Evolutionary conservation across 495 filamentous ascomycete species (phyloP), one percentile per base, ranked within the genome.

Genomic region (Penicillium roqueforti): DNA sequence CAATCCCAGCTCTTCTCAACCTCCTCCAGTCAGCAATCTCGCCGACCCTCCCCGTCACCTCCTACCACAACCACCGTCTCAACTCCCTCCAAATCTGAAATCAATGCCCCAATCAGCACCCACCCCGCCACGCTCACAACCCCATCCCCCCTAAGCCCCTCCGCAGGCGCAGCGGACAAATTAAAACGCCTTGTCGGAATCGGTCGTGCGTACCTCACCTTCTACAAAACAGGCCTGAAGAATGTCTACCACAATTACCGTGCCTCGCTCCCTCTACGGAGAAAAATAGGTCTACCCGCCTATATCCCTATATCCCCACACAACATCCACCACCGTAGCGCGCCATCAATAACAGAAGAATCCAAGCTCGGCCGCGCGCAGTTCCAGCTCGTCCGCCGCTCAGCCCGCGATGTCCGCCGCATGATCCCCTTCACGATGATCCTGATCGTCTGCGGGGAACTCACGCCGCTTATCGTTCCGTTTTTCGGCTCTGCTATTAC

Each of bases 181-280:
- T 23, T 68, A 5, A 66, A 66, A 45, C 70, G 62, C 59, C 72
- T 70, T 61, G 53, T 77, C 59, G 54, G 58, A 22, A 40, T 72
- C 36, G 78, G 76, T 46, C 73, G 70, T 55, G 70, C 75, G 55
- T 80, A 76, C 55, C 61, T 83, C 6, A 68, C 70, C 28, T 97
- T 97, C 80, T 97, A 96, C 82, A 95, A 95, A 67, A 80, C 82
- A 22, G 92, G 92, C 13, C 67, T 96, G 23, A 80, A 79, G 58
- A 81, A 85, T 49, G 83, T 96, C 50, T 76, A 80, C 16, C 71
- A 73, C n/a, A 80, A 83, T 42, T 72, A 86, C 55, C 70, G 61
- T 42, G 62, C 61, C 31, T 68, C 67, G n/a, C 10, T 67, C 13
- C 66, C 76, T 18, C 60, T 74, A 61, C 58, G 68, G 25, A 57